Evolutionary conservation across 441 rosid species (phyloP).

Genomic region (Populus hybrid): DNA sequence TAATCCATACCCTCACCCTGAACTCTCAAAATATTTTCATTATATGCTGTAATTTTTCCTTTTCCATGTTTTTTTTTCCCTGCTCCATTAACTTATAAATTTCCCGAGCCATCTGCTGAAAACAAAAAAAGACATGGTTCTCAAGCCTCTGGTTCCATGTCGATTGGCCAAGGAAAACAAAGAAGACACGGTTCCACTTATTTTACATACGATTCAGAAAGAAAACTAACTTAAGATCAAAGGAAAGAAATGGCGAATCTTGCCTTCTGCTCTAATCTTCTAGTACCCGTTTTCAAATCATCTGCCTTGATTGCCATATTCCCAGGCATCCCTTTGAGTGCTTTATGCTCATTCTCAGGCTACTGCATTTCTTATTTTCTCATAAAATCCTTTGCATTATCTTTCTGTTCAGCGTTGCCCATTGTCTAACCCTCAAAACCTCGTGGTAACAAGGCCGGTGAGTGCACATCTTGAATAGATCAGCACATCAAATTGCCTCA

Average conservation of each 20-base stretch:
- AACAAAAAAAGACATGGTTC: neutral
- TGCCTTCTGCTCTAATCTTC: neutral
- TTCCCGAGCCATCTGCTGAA: neutral
- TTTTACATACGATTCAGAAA: neutral
- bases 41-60: constrained; percentile 1
- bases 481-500: neutral
- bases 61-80: neutral
- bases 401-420: neutral
- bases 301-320: neutral
- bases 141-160: neutral
- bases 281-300: neutral
- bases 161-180: neutral
- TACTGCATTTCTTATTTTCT: neutral
- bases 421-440: neutral
- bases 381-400: neutral
- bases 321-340: neutral
- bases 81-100: neutral
- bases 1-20: neutral
- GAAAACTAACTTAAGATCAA: neutral
- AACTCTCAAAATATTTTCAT: neutral
- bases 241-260: neutral
- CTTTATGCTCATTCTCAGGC: neutral
- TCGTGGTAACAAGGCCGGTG: neutral
- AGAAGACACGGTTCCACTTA: too few relatives aligned
- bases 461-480: too few relatives aligned